Evolutionary conservation across 2,329 filamentous ascomycete species (phyloP), one percentile per base, ranked within the genome.

Genomic region (Fusarium incarnatum): DNA sequence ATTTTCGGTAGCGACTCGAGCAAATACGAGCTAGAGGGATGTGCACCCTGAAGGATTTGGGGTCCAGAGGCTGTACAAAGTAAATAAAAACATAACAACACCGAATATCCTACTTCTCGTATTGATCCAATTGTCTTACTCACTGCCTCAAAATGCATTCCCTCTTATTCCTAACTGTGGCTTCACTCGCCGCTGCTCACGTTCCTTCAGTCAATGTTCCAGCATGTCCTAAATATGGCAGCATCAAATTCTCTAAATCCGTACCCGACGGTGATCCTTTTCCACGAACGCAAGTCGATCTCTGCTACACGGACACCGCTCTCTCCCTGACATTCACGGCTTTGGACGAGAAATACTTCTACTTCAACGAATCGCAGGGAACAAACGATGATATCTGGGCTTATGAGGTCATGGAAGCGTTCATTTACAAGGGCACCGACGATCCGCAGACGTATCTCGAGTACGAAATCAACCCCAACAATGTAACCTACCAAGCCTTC

Each of bases 321-420:
- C 78, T 86, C 44, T 72, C 78, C 28, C 72, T 85, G 53, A 79
- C 76, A 6, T 85, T 86, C 65, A 84, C 77, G 4, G 84, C 84
- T 6, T 73, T 79, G 54, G 77, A 84, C 44, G 84, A 86, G 76
- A 80, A 77, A 42, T 80, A 81, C 73, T 86, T 83, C 70, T 85
- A 79, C 77, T 86, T 80, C 76, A 80, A 84, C 72, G 71, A 74
- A 20, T 77, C 69, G 27, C 79, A 82, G 47, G 78, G 73, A 56
- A 85, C 79, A 45, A 86, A 86, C 64, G 83, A 81, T 50, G 77
- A 81, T 46, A 82, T 86, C 52, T 86, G 80, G 78, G 70, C 80
- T 56, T 86, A 86, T 71, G 82, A 85, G 67, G 84, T 86, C 37
- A 83, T 86, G 81, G 84, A 86, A 70, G 80, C 80, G 13, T 86